A percentile compares a stretch with the other conserved stretches of the same genome.
These are phyloP conservation scores for Grosmannia penicillata DNA, from an alignment of 2,329 filamentous ascomycete genomes.

Conservation along the genomic window DNA sequence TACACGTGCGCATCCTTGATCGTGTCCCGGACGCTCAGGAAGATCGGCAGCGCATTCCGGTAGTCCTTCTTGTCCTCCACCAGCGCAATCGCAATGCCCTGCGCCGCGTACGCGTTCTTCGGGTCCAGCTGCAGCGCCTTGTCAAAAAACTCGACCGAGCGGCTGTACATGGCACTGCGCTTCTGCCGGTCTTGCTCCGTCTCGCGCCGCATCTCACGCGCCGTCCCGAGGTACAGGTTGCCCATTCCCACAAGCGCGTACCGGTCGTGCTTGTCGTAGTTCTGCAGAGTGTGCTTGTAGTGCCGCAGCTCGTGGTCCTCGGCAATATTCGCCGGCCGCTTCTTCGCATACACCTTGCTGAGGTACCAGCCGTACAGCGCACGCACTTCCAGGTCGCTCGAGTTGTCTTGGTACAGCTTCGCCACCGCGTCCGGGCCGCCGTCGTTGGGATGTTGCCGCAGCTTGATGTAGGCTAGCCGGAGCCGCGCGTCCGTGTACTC, in stretches of 20 bases:
- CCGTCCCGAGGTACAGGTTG: constrained; percentile 74
- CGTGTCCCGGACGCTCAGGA: constrained; percentile 81
- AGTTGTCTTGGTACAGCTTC: constrained; percentile 72
- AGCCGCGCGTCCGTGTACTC: constrained; percentile 90
- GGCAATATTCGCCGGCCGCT: constrained; percentile 61
- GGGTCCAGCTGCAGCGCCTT: constrained; percentile 92
- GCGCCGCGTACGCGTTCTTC: constrained; percentile 89
- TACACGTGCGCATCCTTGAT: constrained; percentile 78
- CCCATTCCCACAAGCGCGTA: constrained; percentile 96
- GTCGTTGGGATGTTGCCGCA: constrained; percentile 66
- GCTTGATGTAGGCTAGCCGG: constrained; percentile 76
- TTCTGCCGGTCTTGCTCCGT: constrained; percentile 85
- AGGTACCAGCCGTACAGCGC: constrained; percentile 93
- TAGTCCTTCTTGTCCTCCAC: constrained; percentile 90
- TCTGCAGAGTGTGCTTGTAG: constrained; percentile 89
- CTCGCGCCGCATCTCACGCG: constrained; percentile 86
- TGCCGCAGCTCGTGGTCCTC: constrained; percentile 88
- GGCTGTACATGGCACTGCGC: constrained; percentile 70
- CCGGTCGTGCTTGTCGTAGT: constrained; percentile 94
- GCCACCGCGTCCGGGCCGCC: constrained; percentile 77
- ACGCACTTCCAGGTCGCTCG: constrained; percentile 78
- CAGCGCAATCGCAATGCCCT: constrained; percentile 87
- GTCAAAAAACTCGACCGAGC: constrained; percentile 95
- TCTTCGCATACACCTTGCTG: constrained; percentile 66
- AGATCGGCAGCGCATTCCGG: constrained; percentile 67